Base-by-base conservation (phyloP, 345 rosid genomes). In the Aegle marmelos region DNA sequence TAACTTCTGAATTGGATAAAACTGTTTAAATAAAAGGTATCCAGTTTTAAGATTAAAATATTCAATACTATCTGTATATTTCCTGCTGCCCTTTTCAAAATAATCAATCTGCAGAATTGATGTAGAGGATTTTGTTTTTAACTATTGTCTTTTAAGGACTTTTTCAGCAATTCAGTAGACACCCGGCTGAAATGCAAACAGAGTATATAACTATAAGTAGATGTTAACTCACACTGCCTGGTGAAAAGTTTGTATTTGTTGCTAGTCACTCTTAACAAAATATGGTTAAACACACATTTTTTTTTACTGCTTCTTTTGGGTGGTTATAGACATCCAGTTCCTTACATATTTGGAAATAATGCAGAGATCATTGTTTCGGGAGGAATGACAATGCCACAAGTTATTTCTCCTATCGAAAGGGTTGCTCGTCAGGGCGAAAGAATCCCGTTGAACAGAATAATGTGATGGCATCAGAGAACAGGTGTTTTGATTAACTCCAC, bases 331-430 rank as follows among this genome's bases (percentile, higher is more conserved):
- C 24, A 36, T 13, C 19, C 50, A 8, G 34, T 33, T 19, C 41
- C 73, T 64, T 33, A 74, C 66, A 8, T 76, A 30, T 6, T 41
- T 14, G 58, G 28, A 59, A 11, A 70, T 78, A 22, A 71, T 82
- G 83, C 89, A 91, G 92, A 91, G 87, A 89, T 91, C 65, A 91
- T 91, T 14, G 94, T 89, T 30, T 91, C 92, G 0, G 89, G 91
- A 25, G 92, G 94, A 1, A 89, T 91, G 92, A 84, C 94, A 36
- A 91, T 91, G 94, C 94, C 94, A 1, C 89, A 91, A 73, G 72
- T 81, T 30, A 88, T 91, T 30, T 81, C 91, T 34, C 94, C 90
- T 27, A 77, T 72, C 13, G 90, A 87, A 72, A 83, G 87, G 61
- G 79, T 56, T 70, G 78, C 78, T 68, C 81, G 84, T 57, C 88